Percentiles rank a stretch among this genome's conserved stretches.
phyloP scores from a whole-genome alignment of 2,329 filamentous ascomycete species.

The Diaporthe sp. region DNA sequence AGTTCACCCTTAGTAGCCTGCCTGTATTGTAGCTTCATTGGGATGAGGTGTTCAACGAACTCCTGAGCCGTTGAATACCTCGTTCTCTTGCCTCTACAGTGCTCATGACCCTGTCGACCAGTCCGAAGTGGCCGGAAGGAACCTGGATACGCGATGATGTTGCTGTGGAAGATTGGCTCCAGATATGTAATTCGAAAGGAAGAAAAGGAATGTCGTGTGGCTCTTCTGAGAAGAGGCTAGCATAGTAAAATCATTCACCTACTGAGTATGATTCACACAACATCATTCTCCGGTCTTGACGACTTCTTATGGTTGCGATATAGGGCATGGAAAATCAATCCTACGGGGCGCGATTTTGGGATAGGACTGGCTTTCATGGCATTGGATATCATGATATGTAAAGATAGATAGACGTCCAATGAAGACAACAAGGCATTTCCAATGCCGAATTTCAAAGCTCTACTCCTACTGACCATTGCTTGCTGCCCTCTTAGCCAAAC shows the following conservation, averaged over 20 bases:
- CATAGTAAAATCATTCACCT: background rate
- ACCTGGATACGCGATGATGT: no score
- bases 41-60: no score
- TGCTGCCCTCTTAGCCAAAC: slow-evolving; percentile 33
- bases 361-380: background rate
- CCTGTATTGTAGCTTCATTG: no score
- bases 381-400: background rate
- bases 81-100: no score
- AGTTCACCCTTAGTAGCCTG: no score
- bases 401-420: background rate
- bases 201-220: background rate
- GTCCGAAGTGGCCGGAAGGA: no score
- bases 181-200: background rate
- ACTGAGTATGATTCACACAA: no score
- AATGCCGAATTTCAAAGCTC: background rate
- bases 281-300: background rate
- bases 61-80: no score
- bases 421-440: no score
- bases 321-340: background rate
- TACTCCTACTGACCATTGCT: background rate
- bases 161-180: background rate
- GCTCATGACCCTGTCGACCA: no score
- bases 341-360: background rate
- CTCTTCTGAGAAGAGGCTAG: no score
- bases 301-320: background rate